Base-by-base conservation (phyloP, 1,139 yeast genomes). In the Yamadazyma oceani region DNA sequence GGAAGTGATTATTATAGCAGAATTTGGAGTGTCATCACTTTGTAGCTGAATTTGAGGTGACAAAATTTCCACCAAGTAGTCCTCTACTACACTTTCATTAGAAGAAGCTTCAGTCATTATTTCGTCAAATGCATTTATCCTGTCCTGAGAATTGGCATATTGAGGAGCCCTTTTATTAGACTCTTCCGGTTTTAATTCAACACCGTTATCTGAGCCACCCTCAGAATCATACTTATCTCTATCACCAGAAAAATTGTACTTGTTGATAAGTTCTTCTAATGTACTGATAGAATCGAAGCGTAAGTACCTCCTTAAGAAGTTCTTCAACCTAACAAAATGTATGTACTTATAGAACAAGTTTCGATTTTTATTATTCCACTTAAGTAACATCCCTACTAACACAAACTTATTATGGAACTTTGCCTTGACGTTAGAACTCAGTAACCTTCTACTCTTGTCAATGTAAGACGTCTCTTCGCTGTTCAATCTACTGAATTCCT, bases 11-110 rank as follows among this genome's bases (percentile, higher is more conserved):
- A 63, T 43, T n/a, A 88, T 73, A 38, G 86, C 80, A 2, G 84
- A 72, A 34, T 78, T 77, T 0, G 81, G 78, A 33, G 78, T 77
- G 37, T 77, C 77, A 25, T 82, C 82, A 36, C 86, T 75, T 43
- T 84, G 82, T 16, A 90, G 59, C 55, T 90, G 95, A 36, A 92
- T 78, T 55, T 92, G 97, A 0, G 98, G 97, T 1, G 90, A 77
- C 10, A 87, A 69, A 26, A 90, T 71, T 42, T 86, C 86, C 32
- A 90, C 70, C 45, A 82, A 58, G 51, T 78, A 86, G 36, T 83
- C 79, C 46, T 83, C 87, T 14, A 73, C 73, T 5, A 79, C 65
- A n/a, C 55, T 58, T 40, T 78, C 76, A 34, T 64, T 59, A 6
- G 62, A 62, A 2, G 61, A 51, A 1, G 74, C 60, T 23, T 64